Conservation (phyloP, 352 stramenopile genomes). For the Globisporangium sylvaticum region DNA sequence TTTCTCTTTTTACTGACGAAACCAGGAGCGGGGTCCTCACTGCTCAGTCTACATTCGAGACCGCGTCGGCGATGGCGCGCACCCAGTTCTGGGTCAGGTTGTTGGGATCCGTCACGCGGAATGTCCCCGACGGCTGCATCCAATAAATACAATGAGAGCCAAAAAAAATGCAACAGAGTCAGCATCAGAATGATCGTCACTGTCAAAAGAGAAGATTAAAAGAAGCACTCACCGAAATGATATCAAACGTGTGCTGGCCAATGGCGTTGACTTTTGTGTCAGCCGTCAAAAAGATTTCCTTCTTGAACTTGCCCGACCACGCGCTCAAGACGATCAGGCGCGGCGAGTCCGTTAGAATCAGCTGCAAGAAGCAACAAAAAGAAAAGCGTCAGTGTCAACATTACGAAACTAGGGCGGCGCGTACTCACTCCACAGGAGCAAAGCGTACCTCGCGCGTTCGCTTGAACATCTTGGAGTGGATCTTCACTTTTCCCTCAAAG, state of each 20-base stretch:
- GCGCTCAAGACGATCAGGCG: slow-evolving; percentile 66
- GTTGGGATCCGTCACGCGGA: slow-evolving; percentile 30
- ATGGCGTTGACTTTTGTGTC: slow-evolving; percentile 70
- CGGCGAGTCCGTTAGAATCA: slow-evolving; percentile 69
- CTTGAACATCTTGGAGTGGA: slow-evolving; percentile 78
- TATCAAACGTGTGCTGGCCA: slow-evolving; percentile 70
- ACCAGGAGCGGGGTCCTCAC: slow-evolving; percentile 15
- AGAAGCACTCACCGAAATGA: slow-evolving; percentile 55
- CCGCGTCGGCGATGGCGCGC: slow-evolving; percentile 38
- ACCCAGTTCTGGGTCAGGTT: slow-evolving; percentile 66
- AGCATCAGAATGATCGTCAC: neutral
- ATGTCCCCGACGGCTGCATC: slow-evolving; percentile 21
- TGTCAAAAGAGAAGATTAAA: neutral
- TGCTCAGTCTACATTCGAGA: slow-evolving; percentile 16
- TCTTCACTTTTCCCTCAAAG: slow-evolving; percentile 71
- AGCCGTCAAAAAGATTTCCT: slow-evolving; percentile 55
- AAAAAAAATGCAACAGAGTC: neutral
- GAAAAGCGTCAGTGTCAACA: neutral
- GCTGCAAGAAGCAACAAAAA: slow-evolving; percentile 21
- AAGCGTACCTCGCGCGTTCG: slow-evolving; percentile 58
- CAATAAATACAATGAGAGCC: neutral
- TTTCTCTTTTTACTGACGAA: neutral
- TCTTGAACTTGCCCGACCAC: slow-evolving; percentile 70
- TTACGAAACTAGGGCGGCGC: neutral
- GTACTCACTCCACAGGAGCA: neutral